Evolutionary conservation across 768 basidiomycete genomes (phyloP).

Genomic region (Lanmaoa rubissima): DNA sequence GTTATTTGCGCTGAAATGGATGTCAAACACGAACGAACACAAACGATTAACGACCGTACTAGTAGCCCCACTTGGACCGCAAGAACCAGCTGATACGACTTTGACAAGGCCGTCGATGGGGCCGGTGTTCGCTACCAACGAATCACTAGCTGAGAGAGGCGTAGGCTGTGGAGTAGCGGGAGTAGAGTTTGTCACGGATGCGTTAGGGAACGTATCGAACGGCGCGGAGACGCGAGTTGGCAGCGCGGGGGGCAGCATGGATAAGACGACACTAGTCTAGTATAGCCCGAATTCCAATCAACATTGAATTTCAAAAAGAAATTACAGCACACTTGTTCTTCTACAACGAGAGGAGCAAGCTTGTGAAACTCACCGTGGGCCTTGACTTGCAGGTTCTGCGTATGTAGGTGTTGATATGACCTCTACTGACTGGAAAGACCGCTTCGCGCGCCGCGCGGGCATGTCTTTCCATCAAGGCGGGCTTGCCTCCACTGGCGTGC

Average conservation of each 20-base stretch:
- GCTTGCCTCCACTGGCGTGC: not conserved
- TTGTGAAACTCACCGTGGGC: not conserved
- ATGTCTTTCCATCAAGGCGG: constrained; percentile 5
- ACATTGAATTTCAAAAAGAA: not conserved
- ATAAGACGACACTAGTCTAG: not conserved
- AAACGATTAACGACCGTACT: constrained; percentile 31
- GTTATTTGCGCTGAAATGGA: constrained; percentile 45
- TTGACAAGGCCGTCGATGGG: constrained; percentile 36
- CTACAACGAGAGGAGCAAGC: not conserved
- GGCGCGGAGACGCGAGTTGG: not conserved
- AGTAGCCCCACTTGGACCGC: constrained; percentile 52
- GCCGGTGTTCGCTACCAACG: no score
- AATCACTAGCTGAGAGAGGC: not conserved
- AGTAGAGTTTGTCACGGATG: not conserved
- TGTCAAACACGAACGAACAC: constrained; percentile 1
- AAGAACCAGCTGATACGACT: constrained; percentile 34
- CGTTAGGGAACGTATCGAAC: not conserved
- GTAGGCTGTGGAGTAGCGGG: not conserved
- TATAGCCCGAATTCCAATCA: not conserved
- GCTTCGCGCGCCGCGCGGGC: not conserved
- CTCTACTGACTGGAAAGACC: not conserved
- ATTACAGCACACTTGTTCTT: not conserved
- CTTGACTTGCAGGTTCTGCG: not conserved
- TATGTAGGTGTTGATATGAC: not conserved
- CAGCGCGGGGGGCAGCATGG: not conserved